Conservation (phyloP, 2,329 filamentous ascomycete genomes). For the Whalleya microplaca region DNA sequence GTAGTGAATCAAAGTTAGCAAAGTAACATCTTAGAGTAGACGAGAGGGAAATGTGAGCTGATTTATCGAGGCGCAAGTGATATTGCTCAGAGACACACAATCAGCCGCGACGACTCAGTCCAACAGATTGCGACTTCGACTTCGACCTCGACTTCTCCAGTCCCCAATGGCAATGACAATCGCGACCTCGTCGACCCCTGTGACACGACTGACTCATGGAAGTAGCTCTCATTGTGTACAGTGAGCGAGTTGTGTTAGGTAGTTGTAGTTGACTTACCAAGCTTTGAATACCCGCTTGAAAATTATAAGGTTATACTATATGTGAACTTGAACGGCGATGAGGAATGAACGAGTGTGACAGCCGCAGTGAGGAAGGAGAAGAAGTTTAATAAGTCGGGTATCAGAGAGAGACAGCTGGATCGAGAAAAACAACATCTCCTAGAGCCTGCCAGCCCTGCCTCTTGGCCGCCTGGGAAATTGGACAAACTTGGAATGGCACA, state of each 20-base stretch:
- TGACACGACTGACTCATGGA: constrained; percentile 1
- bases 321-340: constrained; percentile 3
- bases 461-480: neutral
- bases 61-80: constrained; percentile 3
- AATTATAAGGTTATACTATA: constrained; percentile 23
- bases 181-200: constrained; percentile 6
- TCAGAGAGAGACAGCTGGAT: neutral
- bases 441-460: neutral
- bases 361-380: constrained; percentile 3
- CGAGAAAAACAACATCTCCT: neutral
- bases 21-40: neutral
- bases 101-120: neutral
- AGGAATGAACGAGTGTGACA: constrained; percentile 11
- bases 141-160: too few relatives aligned
- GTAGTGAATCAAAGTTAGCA: constrained; percentile 8
- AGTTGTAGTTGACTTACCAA: constrained; percentile 24
- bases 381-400: constrained; percentile 2
- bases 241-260: neutral
- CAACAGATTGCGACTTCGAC: constrained; percentile 3
- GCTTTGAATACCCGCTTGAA: constrained; percentile 9
- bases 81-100: neutral
- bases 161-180: neutral
- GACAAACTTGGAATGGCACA: too few relatives aligned
- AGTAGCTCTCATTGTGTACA: too few relatives aligned
- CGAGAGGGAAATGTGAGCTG: neutral